A percentile compares a stretch with the other conserved stretches of the same genome.
phyloP scores from a whole-genome alignment of 1,284 basidiomycete genomes.

The Microstroma glucosiphilum region DNA sequence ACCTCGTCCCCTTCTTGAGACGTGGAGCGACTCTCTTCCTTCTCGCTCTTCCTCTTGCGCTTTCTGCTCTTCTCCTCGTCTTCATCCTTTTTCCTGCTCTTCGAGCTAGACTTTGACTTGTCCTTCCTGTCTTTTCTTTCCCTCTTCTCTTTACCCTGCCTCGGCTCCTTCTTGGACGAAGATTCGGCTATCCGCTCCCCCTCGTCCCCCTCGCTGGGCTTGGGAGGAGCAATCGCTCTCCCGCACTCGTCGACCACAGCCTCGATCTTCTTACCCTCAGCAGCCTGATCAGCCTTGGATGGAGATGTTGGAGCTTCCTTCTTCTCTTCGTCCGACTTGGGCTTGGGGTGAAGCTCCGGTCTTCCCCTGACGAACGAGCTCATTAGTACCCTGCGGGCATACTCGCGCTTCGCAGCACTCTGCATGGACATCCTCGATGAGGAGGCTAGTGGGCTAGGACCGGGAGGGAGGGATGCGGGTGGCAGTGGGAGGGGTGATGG shows the following conservation, averaged over 20 bases:
- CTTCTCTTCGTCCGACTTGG: conserved; percentile 1
- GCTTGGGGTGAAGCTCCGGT: not conserved
- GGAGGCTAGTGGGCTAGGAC: conserved; percentile 5
- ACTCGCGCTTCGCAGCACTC: conserved; percentile 39
- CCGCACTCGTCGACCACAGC: not conserved
- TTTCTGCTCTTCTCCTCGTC: conserved; percentile 1
- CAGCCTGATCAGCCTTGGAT: not conserved
- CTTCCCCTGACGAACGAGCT: conserved; percentile 42
- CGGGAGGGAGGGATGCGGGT: conserved; percentile 8
- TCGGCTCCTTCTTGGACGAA: not conserved
- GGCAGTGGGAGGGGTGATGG: conserved; percentile 16
- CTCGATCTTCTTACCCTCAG: not conserved
- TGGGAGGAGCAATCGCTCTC: too few relatives aligned
- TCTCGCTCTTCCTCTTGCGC: conserved; percentile 1
- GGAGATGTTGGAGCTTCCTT: conserved; percentile 11
- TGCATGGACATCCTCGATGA: conserved; percentile 29
- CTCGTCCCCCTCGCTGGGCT: too few relatives aligned
- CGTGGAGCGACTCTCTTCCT: not conserved
- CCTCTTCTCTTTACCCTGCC: too few relatives aligned
- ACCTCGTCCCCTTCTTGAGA: not conserved
- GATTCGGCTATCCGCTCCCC: too few relatives aligned
- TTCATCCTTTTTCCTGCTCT: not conserved
- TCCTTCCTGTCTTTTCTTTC: not conserved
- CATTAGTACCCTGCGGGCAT: conserved; percentile 43
- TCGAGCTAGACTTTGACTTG: not conserved